phyloP scores from a whole-genome alignment of 176 grass and related monocot genomes.

The Saccharum officinarum region DNA sequence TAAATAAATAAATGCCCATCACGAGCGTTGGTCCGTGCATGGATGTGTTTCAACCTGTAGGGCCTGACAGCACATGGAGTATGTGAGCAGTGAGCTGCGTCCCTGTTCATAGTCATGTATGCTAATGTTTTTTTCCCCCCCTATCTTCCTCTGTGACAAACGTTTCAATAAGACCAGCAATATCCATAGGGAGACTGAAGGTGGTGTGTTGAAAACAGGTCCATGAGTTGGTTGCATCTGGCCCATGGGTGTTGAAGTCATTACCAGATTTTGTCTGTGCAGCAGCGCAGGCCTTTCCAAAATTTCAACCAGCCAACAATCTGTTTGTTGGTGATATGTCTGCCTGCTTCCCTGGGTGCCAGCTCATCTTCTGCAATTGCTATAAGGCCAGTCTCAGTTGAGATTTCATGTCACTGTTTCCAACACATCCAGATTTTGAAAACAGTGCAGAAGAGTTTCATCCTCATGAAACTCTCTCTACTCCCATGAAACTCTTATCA shows the following conservation, averaged over 20 bases:
- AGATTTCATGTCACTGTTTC: no score
- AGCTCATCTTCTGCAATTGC: not conserved
- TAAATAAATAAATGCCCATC: slow-evolving; percentile 9
- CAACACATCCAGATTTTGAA: no score
- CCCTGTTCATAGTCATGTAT: not conserved
- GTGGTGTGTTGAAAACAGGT: not conserved
- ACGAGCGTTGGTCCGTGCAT: not conserved
- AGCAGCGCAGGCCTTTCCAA: not conserved
- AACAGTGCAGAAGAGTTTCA: no score
- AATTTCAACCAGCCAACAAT: not conserved
- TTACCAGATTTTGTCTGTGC: not conserved
- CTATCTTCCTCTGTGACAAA: not conserved
- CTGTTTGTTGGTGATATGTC: not conserved
- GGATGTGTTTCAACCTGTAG: slow-evolving; percentile 4
- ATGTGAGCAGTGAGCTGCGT: not conserved
- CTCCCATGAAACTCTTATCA: no score
- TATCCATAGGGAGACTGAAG: not conserved
- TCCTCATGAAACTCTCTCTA: no score
- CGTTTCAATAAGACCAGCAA: not conserved
- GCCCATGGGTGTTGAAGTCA: not conserved
- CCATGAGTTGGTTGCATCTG: not conserved
- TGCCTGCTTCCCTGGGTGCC: not conserved
- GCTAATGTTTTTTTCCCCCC: no score
- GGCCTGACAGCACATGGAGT: slow-evolving; percentile 23
- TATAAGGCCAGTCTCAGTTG: no score